Percentiles rank a stretch among this genome's conserved stretches.
phyloP scores from a whole-genome alignment of 2,329 filamentous ascomycete species.

The Colletotrichum viniferum region DNA sequence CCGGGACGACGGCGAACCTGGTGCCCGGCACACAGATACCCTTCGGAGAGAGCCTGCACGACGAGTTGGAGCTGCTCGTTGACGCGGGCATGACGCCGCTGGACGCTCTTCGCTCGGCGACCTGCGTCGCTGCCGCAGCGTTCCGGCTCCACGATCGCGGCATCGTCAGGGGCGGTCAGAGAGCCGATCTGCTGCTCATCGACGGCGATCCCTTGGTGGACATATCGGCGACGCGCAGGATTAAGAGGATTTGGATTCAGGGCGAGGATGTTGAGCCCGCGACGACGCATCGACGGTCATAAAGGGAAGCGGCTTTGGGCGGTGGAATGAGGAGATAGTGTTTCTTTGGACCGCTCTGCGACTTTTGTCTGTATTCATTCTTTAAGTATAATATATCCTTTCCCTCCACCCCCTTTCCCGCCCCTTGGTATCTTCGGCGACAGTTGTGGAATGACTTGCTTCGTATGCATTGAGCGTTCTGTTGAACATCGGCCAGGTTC shows the following conservation, averaged over 20 bases:
- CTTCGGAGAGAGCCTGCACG: conserved; percentile 25
- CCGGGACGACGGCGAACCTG: conserved; percentile 34
- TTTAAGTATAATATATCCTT: too few relatives aligned
- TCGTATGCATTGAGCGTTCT: too few relatives aligned
- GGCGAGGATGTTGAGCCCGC: conserved; percentile 24
- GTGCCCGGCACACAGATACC: conserved; percentile 3
- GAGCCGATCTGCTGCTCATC: conserved; percentile 35
- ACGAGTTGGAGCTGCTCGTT: conserved; percentile 26
- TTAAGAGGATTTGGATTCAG: conserved; percentile 30
- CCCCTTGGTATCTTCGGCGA: too few relatives aligned
- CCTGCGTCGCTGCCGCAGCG: conserved; percentile 17
- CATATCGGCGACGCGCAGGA: conserved; percentile 27
- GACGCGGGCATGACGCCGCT: conserved; percentile 22
- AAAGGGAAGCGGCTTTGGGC: neutral
- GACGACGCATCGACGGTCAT: neutral
- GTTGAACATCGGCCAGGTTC: too few relatives aligned
- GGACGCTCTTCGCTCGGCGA: conserved; percentile 26
- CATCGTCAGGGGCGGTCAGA: conserved; percentile 23
- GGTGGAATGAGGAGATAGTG: neutral
- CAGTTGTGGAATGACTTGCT: too few relatives aligned
- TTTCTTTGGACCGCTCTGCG: too few relatives aligned
- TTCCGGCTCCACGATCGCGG: conserved; percentile 31
- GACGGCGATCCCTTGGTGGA: conserved; percentile 31
- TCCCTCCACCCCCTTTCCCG: too few relatives aligned
- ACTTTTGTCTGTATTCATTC: too few relatives aligned